phyloP scores from a whole-genome alignment of 2,329 filamentous ascomycete genomes.

The Xylariaceae sp. region DNA sequence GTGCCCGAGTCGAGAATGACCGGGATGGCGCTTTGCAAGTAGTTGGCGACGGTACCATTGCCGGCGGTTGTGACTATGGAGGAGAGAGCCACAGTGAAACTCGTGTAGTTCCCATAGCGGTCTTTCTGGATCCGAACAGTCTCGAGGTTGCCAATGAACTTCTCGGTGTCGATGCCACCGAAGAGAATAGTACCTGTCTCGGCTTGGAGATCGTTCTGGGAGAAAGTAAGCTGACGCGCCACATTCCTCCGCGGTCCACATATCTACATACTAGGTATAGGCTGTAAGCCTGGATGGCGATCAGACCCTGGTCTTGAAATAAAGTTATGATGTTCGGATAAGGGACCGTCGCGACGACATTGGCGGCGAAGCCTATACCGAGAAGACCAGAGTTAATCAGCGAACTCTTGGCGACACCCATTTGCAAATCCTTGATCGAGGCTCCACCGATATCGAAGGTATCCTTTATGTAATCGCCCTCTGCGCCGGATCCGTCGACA shows the following conservation, averaged over 20 bases:
- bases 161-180: constrained; percentile 69
- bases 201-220: constrained; percentile 52
- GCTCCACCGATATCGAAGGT: constrained; percentile 54
- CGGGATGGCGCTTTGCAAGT: constrained; percentile 35
- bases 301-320: constrained; percentile 63
- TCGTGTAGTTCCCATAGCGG: constrained; percentile 42
- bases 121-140: constrained; percentile 57
- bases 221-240: constrained; percentile 34
- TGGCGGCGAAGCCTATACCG: constrained; percentile 59
- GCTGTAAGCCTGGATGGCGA: constrained; percentile 68
- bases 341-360: constrained; percentile 46
- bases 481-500: constrained; percentile 57
- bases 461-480: constrained; percentile 62
- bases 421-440: constrained; percentile 55
- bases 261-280: constrained; percentile 53
- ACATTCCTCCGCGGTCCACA: background rate
- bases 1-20: constrained; percentile 71
- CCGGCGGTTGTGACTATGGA: constrained; percentile 43
- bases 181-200: constrained; percentile 67
- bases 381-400: constrained; percentile 58
- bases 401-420: constrained; percentile 55
- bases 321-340: constrained; percentile 66
- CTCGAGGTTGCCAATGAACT: constrained; percentile 61
- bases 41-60: constrained; percentile 35
- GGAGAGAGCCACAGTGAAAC: constrained; percentile 45